These are phyloP conservation scores for Plasmopara muralis DNA, from an alignment of 352 stramenopile species.

Conservation along the genomic window DNA sequence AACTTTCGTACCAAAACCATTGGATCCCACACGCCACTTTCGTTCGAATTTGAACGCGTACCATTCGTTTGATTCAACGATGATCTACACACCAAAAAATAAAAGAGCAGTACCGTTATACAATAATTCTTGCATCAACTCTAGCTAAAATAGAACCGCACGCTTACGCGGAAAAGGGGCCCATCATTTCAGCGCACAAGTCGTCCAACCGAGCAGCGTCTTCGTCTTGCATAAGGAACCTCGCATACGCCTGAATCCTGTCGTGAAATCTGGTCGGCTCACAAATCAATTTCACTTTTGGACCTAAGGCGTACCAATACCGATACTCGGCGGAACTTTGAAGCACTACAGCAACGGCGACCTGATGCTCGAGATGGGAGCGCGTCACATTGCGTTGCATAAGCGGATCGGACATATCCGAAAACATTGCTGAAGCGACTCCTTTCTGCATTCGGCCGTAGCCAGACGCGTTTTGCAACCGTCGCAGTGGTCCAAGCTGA, in stretches of 20 bases:
- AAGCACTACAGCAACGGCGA: conserved; percentile 50
- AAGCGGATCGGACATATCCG: conserved; percentile 58
- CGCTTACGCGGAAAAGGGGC: conserved; percentile 56
- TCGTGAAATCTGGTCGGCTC: conserved; percentile 1
- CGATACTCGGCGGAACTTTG: conserved; percentile 73
- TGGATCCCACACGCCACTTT: conserved; percentile 26
- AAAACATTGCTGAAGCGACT: conserved; percentile 63
- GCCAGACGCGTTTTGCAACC: conserved; percentile 74
- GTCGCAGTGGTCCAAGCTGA: conserved; percentile 66
- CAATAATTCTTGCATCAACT: background rate
- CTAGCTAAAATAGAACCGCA: background rate
- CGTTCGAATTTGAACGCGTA: conserved; percentile 1
- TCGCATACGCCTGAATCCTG: conserved; percentile 78
- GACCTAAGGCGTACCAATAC: conserved; percentile 55
- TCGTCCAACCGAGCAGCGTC: conserved; percentile 70
- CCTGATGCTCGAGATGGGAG: conserved; percentile 78
- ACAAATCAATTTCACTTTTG: background rate
- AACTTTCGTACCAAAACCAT: conserved; percentile 39
- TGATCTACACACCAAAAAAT: conserved; percentile 13
- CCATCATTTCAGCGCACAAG: conserved; percentile 72
- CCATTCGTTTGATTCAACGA: conserved; percentile 1
- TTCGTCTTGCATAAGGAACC: conserved; percentile 74
- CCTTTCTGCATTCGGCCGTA: conserved; percentile 64
- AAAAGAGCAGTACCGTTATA: background rate
- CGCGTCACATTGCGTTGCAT: conserved; percentile 78